A percentile compares a stretch with the other conserved stretches of the same genome.
Evolutionary conservation across 2,329 filamentous ascomycete genomes (phyloP).

Genomic region (Gnomoniopsis sp.): DNA sequence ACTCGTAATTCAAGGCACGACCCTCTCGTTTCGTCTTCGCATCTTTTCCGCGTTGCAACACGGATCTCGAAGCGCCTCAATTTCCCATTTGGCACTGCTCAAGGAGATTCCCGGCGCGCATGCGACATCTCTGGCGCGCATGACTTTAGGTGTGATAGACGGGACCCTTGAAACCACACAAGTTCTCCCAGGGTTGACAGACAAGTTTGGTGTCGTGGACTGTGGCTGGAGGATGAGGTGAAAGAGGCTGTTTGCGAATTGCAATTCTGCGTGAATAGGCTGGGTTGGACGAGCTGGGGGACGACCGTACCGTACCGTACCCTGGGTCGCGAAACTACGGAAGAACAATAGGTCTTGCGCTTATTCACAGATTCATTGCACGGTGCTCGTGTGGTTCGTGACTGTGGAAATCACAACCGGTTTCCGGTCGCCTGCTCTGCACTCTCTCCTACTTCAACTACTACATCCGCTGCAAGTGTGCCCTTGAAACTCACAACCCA

Average conservation of each 20-base stretch:
- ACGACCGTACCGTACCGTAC: neutral
- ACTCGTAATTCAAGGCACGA: too few relatives aligned
- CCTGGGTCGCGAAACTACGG: slow-evolving; percentile 1
- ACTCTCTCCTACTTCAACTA: neutral
- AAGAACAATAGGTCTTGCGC: slow-evolving; percentile 12
- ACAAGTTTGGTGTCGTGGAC: neutral
- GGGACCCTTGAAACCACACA: neutral
- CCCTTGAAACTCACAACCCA: slow-evolving; percentile 5
- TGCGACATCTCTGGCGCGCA: neutral
- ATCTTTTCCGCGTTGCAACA: too few relatives aligned
- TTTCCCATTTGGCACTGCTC: too few relatives aligned
- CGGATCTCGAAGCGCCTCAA: too few relatives aligned
- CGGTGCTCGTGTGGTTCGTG: slow-evolving; percentile 11
- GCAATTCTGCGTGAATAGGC: slow-evolving; percentile 8
- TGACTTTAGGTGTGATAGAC: neutral
- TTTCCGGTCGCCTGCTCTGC: slow-evolving; percentile 5
- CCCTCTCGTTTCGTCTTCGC: too few relatives aligned
- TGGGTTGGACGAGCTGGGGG: slow-evolving; percentile 12
- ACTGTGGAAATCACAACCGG: neutral
- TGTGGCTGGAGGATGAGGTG: neutral
- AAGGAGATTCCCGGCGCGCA: neutral
- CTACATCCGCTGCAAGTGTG: slow-evolving; percentile 4
- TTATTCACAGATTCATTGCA: slow-evolving; percentile 7
- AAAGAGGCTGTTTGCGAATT: slow-evolving; percentile 4
- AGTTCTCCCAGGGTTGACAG: neutral